Base-by-base conservation (phyloP, 2,329 filamentous ascomycete species). In the Acrocalymma vagum region DNA sequence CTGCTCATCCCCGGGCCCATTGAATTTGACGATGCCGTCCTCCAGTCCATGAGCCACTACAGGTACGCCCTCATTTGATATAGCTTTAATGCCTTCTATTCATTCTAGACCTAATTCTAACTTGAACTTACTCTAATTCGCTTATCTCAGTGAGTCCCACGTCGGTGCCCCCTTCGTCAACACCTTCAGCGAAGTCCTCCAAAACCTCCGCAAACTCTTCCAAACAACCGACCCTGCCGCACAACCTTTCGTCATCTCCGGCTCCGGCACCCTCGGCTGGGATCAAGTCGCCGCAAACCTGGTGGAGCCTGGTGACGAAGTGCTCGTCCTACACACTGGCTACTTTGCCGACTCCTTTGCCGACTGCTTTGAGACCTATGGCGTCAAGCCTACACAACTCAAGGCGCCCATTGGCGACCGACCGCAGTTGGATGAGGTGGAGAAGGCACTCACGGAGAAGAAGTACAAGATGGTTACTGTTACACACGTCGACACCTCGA, bases 261-360 rank as follows among this genome's bases (percentile, higher is more conserved):
- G 94, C 50, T 96, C 92, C 37, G 94, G 94, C 42, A 99, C 94
- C 14, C 80, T 99, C 6, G 94, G 94, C 47, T 99, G 94, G 94
- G 94, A 99, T 68, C 77, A 97, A 44, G 91, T 97, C 29, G 87
- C 91, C n/a, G 87, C 91, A 59, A 99, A 97, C 77, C 76, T 99
- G 50, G 81, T 90, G 47, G 93, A 99, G 76, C 81, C 85, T 34
- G 92, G 89, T 45, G 94, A 99, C 65, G 83, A 96, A 44, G 94
- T 88, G 16, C 81, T 99, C 26, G 92, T 99, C 38, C 83, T 99
- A 13, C 92, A 95, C 77, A 95, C 90, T 27, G 94, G 94, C 54
- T 99, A 99, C 81, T 99, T 99, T 67, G 92, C 88, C 56, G 92
- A 97, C 70, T 91, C 87, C 43, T 96, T 99, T 67, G 89, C 90